A percentile compares a stretch with the other conserved stretches of the same genome.
Conservation (phyloP, 2,329 filamentous ascomycete genomes). For the Trichoderma koningiopsis region DNA sequence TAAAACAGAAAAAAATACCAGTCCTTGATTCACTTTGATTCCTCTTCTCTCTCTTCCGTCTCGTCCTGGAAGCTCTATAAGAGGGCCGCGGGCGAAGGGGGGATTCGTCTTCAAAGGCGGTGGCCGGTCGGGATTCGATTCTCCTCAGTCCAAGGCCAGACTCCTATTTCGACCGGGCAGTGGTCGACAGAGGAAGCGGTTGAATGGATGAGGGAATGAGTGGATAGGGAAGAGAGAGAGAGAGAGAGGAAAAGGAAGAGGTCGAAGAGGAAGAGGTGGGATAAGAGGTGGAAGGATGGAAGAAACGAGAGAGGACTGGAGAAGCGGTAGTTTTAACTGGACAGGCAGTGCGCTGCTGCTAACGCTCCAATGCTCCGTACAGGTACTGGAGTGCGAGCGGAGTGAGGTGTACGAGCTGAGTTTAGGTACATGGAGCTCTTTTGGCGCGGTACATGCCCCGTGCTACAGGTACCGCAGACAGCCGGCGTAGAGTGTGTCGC, state of each 20-base stretch:
- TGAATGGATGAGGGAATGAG: slow-evolving; percentile 57
- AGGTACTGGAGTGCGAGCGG: slow-evolving; percentile 2
- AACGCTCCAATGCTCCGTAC: background rate
- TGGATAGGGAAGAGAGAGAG: slow-evolving; percentile 48
- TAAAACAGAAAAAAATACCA: slow-evolving; percentile 41
- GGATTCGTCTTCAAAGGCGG: slow-evolving; percentile 31
- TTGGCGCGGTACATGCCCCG: background rate
- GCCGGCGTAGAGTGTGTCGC: background rate
- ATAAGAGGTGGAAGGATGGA: slow-evolving; percentile 52
- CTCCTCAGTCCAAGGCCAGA: slow-evolving; percentile 40
- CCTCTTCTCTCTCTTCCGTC: slow-evolving; percentile 30
- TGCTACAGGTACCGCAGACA: slow-evolving; percentile 2
- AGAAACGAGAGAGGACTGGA: slow-evolving; percentile 59
- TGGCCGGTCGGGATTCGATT: slow-evolving; percentile 34
- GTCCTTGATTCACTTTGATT: slow-evolving; percentile 39
- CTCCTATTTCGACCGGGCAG: slow-evolving; percentile 39
- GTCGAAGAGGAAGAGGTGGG: slow-evolving; percentile 49
- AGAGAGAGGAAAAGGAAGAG: slow-evolving; percentile 37
- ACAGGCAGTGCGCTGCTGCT: slow-evolving; percentile 21
- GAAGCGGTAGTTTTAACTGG: slow-evolving; percentile 49
- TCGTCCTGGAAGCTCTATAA: slow-evolving; percentile 36
- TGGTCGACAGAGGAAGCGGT: slow-evolving; percentile 50
- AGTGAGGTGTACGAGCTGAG: slow-evolving; percentile 25
- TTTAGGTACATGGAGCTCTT: background rate
- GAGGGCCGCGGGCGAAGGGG: slow-evolving; percentile 31